Evolutionary conservation across 805 yeast genomes (phyloP), one percentile per base, ranked within the genome.

Genomic region (Monosporozyma siamensis): DNA sequence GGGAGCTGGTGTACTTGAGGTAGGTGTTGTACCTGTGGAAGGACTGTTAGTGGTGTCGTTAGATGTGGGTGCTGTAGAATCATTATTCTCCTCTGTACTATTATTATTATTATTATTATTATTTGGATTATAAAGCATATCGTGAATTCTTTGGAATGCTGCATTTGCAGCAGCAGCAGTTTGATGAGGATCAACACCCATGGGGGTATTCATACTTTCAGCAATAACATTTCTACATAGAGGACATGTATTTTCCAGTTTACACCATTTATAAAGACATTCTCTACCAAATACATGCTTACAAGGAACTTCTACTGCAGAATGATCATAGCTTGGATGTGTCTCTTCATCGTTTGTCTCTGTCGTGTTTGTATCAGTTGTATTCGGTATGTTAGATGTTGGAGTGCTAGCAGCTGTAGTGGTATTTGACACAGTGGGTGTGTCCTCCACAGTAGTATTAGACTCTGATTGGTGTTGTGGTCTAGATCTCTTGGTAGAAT

Each of bases 241-340:
- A 0, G 98, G 98, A 59, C 97, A 89, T 2, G 86, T 76, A 24
- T 76, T 72, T 52, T 82, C 79, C 20, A 74, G 65, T 46, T 72
- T 74, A 40, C 90, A 73, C 98, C 98, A 90, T 52, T 82, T 85
- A 44, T 70, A 74, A 20, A 88, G 67, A 66, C 98, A 90, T n/a
- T 76, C 73, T 47, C 79, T 72, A 6, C 98, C 97, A 67, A 92
- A 90, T 0, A 78, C 57, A 56, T 90, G 98, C 7, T 78, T 78
- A 61, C 98, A 90, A 0, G 95, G 92, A 73, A 90, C 69, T 44
- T 72, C 66, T 1, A 83, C 69, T 0, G 96, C 82, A 4, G 71
- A 60, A 58, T 92, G 97, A 6, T 58, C 54, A 49, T 66, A 72
- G 9, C 44, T 45, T 15, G 51, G 52, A 5, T 51, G 31, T 3